These are phyloP conservation scores for Monosporascus sp. DNA, from an alignment of 2,329 filamentous ascomycete species.

Conservation along the genomic window DNA sequence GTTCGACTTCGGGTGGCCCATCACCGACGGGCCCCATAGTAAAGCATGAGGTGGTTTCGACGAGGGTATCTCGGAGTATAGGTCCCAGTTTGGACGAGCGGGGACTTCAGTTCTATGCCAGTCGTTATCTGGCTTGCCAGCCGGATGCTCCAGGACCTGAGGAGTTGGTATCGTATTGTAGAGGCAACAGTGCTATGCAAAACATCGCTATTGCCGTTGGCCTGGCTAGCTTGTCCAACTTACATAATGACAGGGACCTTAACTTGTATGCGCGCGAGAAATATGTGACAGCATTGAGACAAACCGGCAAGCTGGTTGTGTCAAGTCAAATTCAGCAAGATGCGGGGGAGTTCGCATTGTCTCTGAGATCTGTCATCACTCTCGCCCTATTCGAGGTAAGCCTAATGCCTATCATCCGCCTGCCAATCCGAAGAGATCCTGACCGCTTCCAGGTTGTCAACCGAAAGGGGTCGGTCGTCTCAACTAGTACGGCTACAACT, in stretches of 20 bases:
- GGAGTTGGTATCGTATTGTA: slow-evolving; percentile 30
- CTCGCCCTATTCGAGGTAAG: slow-evolving; percentile 58
- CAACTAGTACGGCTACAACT: slow-evolving; percentile 46
- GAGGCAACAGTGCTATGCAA: slow-evolving; percentile 35
- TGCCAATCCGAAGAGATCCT: slow-evolving; percentile 5
- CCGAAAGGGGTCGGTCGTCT: slow-evolving; percentile 41
- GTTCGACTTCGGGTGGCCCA: slow-evolving; percentile 5
- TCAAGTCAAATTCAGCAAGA: slow-evolving; percentile 21
- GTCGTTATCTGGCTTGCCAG: slow-evolving; percentile 45
- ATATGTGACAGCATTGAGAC: slow-evolving; percentile 48
- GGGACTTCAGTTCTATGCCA: slow-evolving; percentile 46
- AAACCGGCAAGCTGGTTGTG: slow-evolving; percentile 36
- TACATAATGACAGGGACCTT: slow-evolving; percentile 41
- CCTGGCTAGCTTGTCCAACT: slow-evolving; percentile 51
- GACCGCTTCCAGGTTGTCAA: slow-evolving; percentile 24
- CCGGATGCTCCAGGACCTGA: slow-evolving; percentile 41
- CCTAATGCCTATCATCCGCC: not conserved
- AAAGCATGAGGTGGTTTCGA: slow-evolving; percentile 8
- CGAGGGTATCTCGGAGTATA: slow-evolving; percentile 29
- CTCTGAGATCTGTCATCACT: slow-evolving; percentile 49
- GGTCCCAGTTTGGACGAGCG: slow-evolving; percentile 39
- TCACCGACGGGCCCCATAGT: slow-evolving; percentile 3
- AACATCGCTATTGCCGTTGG: slow-evolving; percentile 53
- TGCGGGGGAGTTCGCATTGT: slow-evolving; percentile 33
- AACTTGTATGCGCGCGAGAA: slow-evolving; percentile 43